Evolutionary conservation across 2,329 filamentous ascomycete species (phyloP), one percentile per base, ranked within the genome.

Genomic region (Didymella keratinophila): DNA sequence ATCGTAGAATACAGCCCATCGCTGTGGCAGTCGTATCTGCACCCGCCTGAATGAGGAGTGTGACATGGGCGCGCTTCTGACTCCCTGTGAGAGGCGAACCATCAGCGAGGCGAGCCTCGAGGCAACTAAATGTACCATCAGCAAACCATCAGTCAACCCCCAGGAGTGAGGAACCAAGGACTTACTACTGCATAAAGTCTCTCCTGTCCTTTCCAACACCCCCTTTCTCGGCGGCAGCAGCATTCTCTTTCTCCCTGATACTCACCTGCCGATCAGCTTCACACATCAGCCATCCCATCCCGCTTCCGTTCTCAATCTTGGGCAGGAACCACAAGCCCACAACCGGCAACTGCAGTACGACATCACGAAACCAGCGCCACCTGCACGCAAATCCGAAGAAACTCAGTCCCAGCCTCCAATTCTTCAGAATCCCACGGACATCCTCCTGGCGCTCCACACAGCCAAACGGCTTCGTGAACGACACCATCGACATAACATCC

Each of bases 401-500:
- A 37, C 68, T 59, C 5, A 79, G 67, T 0, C 74, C 73, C 14
- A 74, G 65, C n/a, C 77, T 73, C 73, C 75, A 79, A 46, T 75
- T 75, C 11, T 48, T 52, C 12, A 79, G 63, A 20, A 79, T 69
- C 14, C 63, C 59, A 25, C 74, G 71, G 57, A 79, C 76, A 61
- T 80, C 78, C 23, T 75, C 70, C 53, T 75, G 70, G 44, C 78
- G 76, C 58, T 69, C 53, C 14, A 80, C 74, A 50, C 77, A 77
- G 0, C 78, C 78, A 68, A 77, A 80, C 3, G 77, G 67, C 3
- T 71, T 45, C 4, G 64, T 68, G 57, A 80, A 80, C 2, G 70
- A 71, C 9, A 80, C 68, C 69, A 76, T 75, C 8, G 74, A 76
- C 71, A 80, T 77, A 39, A 79, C 74, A 45, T 80, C 78, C 4